Percentiles rank a stretch among this genome's conserved stretches.
phyloP scores from a whole-genome alignment of 2,329 filamentous ascomycete genomes.

The Juglanconis oblonga region DNA sequence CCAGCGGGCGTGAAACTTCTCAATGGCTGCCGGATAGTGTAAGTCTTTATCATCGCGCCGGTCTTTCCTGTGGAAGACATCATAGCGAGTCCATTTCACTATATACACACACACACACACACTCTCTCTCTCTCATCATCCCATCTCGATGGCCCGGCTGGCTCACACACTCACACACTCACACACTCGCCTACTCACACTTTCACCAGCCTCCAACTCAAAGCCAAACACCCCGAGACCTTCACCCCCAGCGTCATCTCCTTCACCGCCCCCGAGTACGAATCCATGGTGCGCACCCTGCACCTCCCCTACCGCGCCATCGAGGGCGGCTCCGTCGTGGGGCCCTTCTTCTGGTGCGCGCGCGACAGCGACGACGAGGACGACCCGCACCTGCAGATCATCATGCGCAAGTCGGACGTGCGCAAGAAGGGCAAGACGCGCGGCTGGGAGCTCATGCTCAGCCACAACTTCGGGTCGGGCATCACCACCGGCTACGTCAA shows the following conservation, averaged over 20 bases:
- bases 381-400: slow-evolving; percentile 57
- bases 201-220: slow-evolving; percentile 48
- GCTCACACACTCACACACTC: background rate
- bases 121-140: background rate
- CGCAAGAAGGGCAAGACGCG: slow-evolving; percentile 62
- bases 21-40: slow-evolving; percentile 55
- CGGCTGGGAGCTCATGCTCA: slow-evolving; percentile 64
- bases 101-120: background rate
- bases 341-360: slow-evolving; percentile 61
- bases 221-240: slow-evolving; percentile 55
- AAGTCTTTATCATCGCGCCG: slow-evolving; percentile 26
- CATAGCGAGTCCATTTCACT: too few relatives aligned
- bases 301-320: slow-evolving; percentile 55
- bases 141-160: too few relatives aligned
- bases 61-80: too few relatives aligned
- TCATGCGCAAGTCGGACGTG: slow-evolving; percentile 65
- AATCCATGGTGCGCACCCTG: slow-evolving; percentile 53
- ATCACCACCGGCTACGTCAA: slow-evolving; percentile 62
- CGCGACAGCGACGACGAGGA: slow-evolving; percentile 52
- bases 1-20: slow-evolving; percentile 42
- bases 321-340: slow-evolving; percentile 57
- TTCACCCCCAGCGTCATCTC: slow-evolving; percentile 56
- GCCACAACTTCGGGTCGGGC: slow-evolving; percentile 50
- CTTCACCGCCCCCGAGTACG: slow-evolving; percentile 47
- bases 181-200: background rate